Conservation (phyloP, 177 flowering plant genomes). For the Vitis hybrid region DNA sequence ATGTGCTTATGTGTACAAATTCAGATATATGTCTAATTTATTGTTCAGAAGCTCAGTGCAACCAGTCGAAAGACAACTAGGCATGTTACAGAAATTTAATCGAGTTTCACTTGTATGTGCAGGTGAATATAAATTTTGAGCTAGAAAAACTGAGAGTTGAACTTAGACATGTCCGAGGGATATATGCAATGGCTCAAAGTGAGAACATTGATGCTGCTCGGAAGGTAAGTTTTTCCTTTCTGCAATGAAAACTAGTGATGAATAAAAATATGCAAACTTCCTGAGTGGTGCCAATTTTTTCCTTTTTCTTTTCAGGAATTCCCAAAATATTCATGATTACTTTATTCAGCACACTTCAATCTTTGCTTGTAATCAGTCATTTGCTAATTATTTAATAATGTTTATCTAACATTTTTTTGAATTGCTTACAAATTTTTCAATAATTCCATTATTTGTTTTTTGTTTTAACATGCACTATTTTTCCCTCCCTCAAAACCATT, state of each 20-base stretch:
- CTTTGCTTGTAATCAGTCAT: too few relatives aligned
- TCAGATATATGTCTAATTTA: background rate
- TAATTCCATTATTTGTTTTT: too few relatives aligned
- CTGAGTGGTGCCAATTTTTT: background rate
- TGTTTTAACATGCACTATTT: too few relatives aligned
- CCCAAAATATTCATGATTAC: too few relatives aligned
- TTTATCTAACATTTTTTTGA: too few relatives aligned
- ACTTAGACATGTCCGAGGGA: conserved; percentile 72
- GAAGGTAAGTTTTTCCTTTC: conserved; percentile 42
- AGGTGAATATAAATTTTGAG: conserved; percentile 60
- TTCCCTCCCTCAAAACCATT: too few relatives aligned
- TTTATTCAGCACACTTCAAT: too few relatives aligned
- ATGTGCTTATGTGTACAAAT: background rate
- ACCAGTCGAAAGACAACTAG: background rate
- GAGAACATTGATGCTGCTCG: conserved; percentile 71
- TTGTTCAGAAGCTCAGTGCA: background rate
- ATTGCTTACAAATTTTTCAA: too few relatives aligned
- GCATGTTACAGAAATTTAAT: background rate
- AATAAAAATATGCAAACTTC: background rate
- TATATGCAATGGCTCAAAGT: conserved; percentile 70
- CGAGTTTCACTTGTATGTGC: conserved; percentile 15
- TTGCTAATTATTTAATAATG: too few relatives aligned
- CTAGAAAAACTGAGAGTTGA: conserved; percentile 79
- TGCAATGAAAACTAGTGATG: background rate
- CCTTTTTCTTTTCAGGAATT: background rate